These are phyloP conservation scores for Funneliformis caledonium DNA, from an alignment of 371 early-diverging fungal species.

Conservation along the genomic window DNA sequence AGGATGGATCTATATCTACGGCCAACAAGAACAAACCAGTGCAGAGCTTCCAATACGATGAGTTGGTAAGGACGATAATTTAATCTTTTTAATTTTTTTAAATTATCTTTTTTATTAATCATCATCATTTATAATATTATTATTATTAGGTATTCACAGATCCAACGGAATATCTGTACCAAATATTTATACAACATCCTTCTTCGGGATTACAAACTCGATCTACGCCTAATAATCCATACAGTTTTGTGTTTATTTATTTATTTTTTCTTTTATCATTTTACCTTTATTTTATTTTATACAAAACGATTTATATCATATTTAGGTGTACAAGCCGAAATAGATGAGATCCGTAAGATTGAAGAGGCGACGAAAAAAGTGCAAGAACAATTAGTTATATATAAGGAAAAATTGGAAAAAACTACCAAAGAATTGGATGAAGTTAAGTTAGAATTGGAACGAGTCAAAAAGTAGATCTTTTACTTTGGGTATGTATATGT, in stretches of 20 bases:
- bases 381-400: slow-evolving; percentile 60
- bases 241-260: slow-evolving; percentile 43
- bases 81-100: neutral
- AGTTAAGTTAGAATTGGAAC: slow-evolving; percentile 42
- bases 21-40: slow-evolving; percentile 77
- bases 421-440: slow-evolving; percentile 55
- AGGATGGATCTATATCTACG: slow-evolving; percentile 61
- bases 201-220: slow-evolving; percentile 53
- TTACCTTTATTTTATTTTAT: too few species aligned
- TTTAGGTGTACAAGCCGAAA: slow-evolving; percentile 63
- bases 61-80: slow-evolving; percentile 56
- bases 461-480: slow-evolving; percentile 24
- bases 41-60: slow-evolving; percentile 78
- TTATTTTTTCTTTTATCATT: slow-evolving; percentile 21
- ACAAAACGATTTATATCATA: slow-evolving; percentile 40
- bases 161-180: slow-evolving; percentile 84
- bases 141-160: slow-evolving; percentile 78
- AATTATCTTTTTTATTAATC: neutral
- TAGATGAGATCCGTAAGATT: slow-evolving; percentile 67
- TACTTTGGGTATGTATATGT: neutral
- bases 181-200: slow-evolving; percentile 62
- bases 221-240: slow-evolving; percentile 54
- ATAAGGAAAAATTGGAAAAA: slow-evolving; percentile 55
- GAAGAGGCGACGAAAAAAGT: slow-evolving; percentile 66
- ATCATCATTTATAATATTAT: neutral